Base-by-base conservation (phyloP, 768 basidiomycete species). In the Megacollybia marginata region DNA sequence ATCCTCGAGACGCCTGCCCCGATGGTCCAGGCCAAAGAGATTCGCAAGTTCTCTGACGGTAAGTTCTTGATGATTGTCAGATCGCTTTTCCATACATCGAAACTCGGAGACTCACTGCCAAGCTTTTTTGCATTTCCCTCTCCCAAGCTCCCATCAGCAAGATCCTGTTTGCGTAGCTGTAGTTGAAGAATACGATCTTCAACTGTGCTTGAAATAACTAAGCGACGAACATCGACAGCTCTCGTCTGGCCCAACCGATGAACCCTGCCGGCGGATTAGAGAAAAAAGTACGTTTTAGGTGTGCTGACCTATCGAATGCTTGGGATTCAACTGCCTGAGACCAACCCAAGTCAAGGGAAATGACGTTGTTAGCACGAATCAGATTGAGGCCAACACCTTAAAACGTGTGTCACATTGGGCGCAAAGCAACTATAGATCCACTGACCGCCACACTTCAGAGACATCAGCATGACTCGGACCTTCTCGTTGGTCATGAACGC, bases 181-280 rank as follows among this genome's bases (percentile, higher is more conserved):
- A 88, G 65, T 0, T 68, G 69, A 23, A 85, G 68, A 32, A 90
- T 79, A n/a, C 86, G 71, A 57, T 87, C 80, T 58, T 88, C 87
- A 32, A 84, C 79, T 0, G 80, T 82, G 52, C 80, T 68, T 2
- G 64, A 59, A 35, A 83, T 79, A 31, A 83, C 80, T 6, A 83
- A 68, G 9, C 80, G 74, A 36, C 79, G 66, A 11, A 83, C 75
- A 18, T 65, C 53, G 11, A 83, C 83, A 1, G 69, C 49, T 20
- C 76, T 69, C 9, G 54, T 64, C 57, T 84, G 83, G 5, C 82
- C 82, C 5, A 82, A 64, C 19, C 80, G 68, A 56, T 82, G 80
- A 6, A 78, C 73, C 32, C 55, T 44, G 42, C 42, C 35, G 20
- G 43, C 9, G 36, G 20, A 43, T 47, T 44, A 52, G 12, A 18